Evolutionary conservation across 805 yeast genomes (phyloP).

Genomic region (Metschnikowia proteae): DNA sequence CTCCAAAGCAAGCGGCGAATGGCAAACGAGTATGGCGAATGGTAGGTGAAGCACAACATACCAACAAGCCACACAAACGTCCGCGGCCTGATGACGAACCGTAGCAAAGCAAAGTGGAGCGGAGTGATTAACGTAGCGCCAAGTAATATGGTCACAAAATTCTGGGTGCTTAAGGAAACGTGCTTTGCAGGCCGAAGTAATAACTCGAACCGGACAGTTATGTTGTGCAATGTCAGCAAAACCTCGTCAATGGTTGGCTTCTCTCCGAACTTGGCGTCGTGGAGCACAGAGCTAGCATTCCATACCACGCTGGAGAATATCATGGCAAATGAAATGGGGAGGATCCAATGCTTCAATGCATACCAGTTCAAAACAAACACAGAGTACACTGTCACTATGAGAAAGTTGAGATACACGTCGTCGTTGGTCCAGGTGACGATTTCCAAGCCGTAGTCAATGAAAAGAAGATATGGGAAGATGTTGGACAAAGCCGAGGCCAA

Average conservation of each 20-base stretch:
- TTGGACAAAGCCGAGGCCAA: conserved; percentile 45
- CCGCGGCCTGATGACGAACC: conserved; percentile 29
- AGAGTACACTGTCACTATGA: conserved; percentile 37
- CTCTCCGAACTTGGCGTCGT: conserved; percentile 41
- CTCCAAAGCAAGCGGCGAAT: conserved; percentile 49
- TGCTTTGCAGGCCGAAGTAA: conserved; percentile 38
- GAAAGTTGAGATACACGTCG: conserved; percentile 45
- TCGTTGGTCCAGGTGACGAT: conserved; percentile 55
- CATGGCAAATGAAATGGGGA: conserved; percentile 40
- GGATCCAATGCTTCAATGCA: conserved; percentile 26
- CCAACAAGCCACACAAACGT: conserved; percentile 37
- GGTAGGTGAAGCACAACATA: conserved; percentile 37
- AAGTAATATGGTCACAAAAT: conserved; percentile 27
- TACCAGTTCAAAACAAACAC: conserved; percentile 42
- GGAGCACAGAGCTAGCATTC: conserved; percentile 40
- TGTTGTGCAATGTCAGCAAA: conserved; percentile 44
- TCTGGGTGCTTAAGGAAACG: conserved; percentile 22
- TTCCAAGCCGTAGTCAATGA: conserved; percentile 43
- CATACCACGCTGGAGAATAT: conserved; percentile 41
- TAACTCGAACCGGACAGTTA: conserved; percentile 41
- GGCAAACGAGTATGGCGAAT: conserved; percentile 47
- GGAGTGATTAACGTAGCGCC: conserved; percentile 41
- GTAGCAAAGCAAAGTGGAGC: conserved; percentile 36
- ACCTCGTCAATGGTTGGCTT: conserved; percentile 54
- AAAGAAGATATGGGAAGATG: conserved; percentile 45